A percentile compares a stretch with the other conserved stretches of the same genome.
Evolutionary conservation across 2,329 filamentous ascomycete species (phyloP).

Genomic region (Kalmusia sp.): DNA sequence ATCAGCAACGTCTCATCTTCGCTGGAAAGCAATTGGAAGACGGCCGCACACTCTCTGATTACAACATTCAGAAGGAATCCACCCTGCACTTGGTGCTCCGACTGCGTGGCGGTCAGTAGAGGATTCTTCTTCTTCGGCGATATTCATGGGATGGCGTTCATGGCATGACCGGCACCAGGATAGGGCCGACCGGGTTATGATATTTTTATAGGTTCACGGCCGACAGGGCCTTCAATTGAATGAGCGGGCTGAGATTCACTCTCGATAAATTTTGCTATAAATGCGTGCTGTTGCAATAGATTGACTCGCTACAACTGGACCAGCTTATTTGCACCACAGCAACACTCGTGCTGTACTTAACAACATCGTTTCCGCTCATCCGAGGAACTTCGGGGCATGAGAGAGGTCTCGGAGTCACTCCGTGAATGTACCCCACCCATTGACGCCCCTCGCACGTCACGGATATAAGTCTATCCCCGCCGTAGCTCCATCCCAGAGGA

Average conservation of each 20-base stretch:
- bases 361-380: too few species aligned
- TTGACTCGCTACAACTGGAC: too few species aligned
- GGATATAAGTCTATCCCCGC: conserved; percentile 25
- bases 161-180: conserved; percentile 31
- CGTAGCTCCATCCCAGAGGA: conserved; percentile 19
- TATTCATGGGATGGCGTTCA: conserved; percentile 41
- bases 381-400: too few species aligned
- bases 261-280: conserved; percentile 17
- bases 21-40: conserved; percentile 94
- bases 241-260: conserved; percentile 35
- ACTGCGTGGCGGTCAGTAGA: conserved; percentile 63
- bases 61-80: conserved; percentile 88
- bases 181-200: conserved; percentile 19
- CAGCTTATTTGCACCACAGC: too few species aligned
- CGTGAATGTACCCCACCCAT: conserved; percentile 8
- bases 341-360: too few species aligned
- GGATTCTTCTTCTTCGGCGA: conserved; percentile 20
- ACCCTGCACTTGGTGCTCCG: conserved; percentile 70
- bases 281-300: too few species aligned
- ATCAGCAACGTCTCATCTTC: conserved; percentile 93
- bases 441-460: conserved; percentile 10
- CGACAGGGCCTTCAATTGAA: conserved; percentile 35
- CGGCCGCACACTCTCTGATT: conserved; percentile 87
- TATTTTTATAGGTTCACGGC: conserved; percentile 40
- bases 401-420: too few species aligned